Evolutionary conservation across 139 green algal species (phyloP).

Genomic region (Chlorella sorokiniana): DNA sequence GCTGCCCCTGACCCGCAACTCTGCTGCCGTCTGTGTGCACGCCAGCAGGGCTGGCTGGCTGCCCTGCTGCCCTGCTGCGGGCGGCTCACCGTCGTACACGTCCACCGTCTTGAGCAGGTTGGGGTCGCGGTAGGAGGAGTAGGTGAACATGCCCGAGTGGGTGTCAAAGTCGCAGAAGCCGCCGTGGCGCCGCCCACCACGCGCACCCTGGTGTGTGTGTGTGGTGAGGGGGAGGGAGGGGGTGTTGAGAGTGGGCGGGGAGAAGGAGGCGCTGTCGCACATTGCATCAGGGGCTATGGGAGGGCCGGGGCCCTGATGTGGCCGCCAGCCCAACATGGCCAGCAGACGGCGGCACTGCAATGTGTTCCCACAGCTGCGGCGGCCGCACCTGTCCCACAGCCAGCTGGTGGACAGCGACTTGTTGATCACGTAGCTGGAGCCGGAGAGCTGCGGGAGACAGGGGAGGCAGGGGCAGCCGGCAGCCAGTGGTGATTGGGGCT

Average conservation of each 20-base stretch:
- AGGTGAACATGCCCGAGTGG: conserved; percentile 92
- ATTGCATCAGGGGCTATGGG: too few relatives aligned
- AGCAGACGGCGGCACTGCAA: not conserved
- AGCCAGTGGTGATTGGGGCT: not conserved
- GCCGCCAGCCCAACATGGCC: not conserved
- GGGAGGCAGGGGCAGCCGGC: not conserved
- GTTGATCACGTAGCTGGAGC: conserved; percentile 92
- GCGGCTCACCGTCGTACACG: conserved; percentile 63
- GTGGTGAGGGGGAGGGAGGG: not conserved
- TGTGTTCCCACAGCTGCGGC: not conserved
- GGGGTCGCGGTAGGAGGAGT: conserved; percentile 94
- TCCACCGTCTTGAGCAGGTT: conserved; percentile 95
- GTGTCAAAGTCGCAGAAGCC: conserved; percentile 98
- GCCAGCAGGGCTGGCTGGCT: not conserved
- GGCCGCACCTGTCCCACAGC: conserved; percentile 94
- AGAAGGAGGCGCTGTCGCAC: not conserved
- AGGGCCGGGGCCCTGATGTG: too few relatives aligned
- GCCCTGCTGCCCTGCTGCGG: not conserved
- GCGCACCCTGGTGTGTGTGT: conserved; percentile 41
- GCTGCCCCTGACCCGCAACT: too few relatives aligned
- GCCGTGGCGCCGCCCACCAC: conserved; percentile 97
- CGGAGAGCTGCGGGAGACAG: conserved; percentile 56
- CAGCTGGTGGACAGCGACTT: conserved; percentile 96
- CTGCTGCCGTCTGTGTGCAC: too few relatives aligned
- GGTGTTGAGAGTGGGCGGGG: not conserved